A percentile compares a stretch with the other conserved stretches of the same genome.
Conservation (phyloP, 139 green algal genomes). For the Haematococcus lacustris region DNA sequence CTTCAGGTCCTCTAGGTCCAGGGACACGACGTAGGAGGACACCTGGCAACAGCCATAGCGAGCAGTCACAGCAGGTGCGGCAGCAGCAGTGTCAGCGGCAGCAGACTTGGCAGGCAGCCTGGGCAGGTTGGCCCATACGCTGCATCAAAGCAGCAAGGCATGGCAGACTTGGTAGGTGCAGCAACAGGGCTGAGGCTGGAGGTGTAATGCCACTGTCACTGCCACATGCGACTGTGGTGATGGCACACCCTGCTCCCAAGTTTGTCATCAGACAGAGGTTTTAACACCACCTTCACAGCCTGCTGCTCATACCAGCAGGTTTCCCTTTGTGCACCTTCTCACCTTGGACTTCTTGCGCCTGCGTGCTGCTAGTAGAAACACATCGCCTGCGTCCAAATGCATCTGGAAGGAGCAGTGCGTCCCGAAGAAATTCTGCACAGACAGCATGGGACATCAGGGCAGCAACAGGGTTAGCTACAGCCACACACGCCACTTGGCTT, state of each 20-base stretch:
- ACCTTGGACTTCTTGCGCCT: constrained; percentile 78
- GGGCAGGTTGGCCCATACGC: not conserved
- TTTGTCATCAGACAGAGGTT: no score
- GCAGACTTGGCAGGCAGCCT: no score
- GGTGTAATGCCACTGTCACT: no score
- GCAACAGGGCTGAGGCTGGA: no score
- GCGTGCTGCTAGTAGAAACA: constrained; percentile 75
- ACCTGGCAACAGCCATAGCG: not conserved
- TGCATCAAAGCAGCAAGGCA: constrained; percentile 9
- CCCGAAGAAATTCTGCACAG: constrained; percentile 19
- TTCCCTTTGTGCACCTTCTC: constrained; percentile 22
- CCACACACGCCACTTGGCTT: no score
- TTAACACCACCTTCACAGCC: no score
- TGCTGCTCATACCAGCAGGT: not conserved
- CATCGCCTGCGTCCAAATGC: constrained; percentile 46
- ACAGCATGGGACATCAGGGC: not conserved
- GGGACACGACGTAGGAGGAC: not conserved
- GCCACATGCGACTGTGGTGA: no score
- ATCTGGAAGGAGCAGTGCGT: constrained; percentile 41
- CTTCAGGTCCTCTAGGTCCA: constrained; percentile 7
- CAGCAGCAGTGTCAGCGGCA: not conserved
- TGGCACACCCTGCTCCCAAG: no score
- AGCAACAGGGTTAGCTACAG: no score
- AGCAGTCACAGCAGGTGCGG: not conserved
- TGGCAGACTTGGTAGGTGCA: not conserved